Conservation (phyloP, 495 filamentous ascomycete species). For the Penicillium angulare region DNA sequence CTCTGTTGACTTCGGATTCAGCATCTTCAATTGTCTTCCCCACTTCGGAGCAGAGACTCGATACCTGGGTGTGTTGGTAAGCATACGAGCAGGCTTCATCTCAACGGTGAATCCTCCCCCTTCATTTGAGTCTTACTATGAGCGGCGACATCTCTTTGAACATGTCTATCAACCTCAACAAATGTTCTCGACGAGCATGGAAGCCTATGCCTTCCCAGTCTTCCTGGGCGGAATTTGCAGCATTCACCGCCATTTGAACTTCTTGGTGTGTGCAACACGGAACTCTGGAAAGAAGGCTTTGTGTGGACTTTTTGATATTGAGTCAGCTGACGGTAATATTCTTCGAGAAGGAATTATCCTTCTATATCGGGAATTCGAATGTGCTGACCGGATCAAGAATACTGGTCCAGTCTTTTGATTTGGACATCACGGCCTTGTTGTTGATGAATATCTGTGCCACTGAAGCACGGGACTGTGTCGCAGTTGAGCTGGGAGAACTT, state of each 20-base stretch:
- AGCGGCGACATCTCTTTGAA: constrained; percentile 18
- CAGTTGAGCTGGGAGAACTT: not conserved
- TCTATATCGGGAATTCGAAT: not conserved
- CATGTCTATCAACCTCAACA: constrained; percentile 20
- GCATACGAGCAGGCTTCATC: too few species aligned
- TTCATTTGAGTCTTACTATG: constrained; percentile 17
- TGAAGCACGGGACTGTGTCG: constrained; percentile 5
- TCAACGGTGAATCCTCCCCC: too few species aligned
- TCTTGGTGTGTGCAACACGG: constrained; percentile 20
- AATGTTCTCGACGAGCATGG: constrained; percentile 19
- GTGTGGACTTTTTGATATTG: constrained; percentile 12
- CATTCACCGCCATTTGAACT: constrained; percentile 24
- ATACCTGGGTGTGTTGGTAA: too few species aligned
- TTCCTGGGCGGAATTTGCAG: constrained; percentile 19
- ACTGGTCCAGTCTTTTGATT: constrained; percentile 22
- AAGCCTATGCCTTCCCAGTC: constrained; percentile 22
- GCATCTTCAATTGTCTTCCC: constrained; percentile 30
- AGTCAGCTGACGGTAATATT: not conserved
- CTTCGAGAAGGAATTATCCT: not conserved
- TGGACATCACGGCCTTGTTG: constrained; percentile 22
- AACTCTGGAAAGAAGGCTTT: constrained; percentile 21
- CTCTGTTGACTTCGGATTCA: constrained; percentile 25
- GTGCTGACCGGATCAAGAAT: constrained; percentile 27
- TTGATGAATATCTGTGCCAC: constrained; percentile 25
- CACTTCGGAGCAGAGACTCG: constrained; percentile 19